phyloP scores from a whole-genome alignment of 129 eudicot genomes.

The carrot (Daucus carota) region DNA sequence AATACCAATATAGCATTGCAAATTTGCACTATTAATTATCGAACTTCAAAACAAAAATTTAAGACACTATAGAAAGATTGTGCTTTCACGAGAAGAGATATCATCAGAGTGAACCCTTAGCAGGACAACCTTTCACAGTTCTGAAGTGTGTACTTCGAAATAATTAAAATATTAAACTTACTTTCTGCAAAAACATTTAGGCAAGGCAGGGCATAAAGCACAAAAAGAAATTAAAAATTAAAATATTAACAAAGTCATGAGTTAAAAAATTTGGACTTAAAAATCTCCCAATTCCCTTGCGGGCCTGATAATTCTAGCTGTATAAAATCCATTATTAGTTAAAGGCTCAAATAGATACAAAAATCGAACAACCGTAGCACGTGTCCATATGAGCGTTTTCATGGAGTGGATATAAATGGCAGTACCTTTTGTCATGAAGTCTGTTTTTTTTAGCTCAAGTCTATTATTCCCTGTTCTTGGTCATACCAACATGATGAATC shows the following conservation, averaged over 20 bases:
- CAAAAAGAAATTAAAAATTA: neutral
- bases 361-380: neutral
- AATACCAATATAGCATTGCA: neutral
- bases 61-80: neutral
- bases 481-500: neutral
- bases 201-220: neutral
- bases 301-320: neutral
- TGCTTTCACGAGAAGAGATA: neutral
- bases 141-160: neutral
- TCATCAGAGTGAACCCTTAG: neutral
- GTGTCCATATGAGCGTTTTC: neutral
- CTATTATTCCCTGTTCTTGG: neutral
- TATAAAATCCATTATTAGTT: neutral
- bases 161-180: neutral
- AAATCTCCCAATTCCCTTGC: neutral
- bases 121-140: neutral
- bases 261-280: neutral
- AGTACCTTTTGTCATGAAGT: neutral
- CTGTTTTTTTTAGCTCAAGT: neutral
- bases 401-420: neutral
- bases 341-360: neutral
- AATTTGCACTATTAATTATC: neutral
- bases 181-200: neutral
- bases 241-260: neutral
- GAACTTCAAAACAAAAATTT: neutral